phyloP scores from a whole-genome alignment of 2,329 filamentous ascomycete species.

The Cordyceps militaris region DNA sequence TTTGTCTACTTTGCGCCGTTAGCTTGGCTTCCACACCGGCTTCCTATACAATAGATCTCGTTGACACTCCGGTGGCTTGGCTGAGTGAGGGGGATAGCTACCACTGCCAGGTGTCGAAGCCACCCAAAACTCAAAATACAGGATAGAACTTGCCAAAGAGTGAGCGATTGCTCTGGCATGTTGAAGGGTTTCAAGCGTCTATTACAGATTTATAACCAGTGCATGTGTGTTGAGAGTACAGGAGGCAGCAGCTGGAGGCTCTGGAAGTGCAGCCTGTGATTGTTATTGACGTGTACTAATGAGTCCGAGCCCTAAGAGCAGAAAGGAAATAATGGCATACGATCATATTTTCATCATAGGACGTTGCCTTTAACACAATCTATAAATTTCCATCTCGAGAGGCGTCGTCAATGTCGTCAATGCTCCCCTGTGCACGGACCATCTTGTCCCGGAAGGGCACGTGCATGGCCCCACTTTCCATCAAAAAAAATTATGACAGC shows the following conservation, averaged over 20 bases:
- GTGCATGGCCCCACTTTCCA: constrained; percentile 23
- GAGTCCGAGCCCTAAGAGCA: no score
- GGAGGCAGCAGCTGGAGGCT: no score
- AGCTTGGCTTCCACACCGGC: neutral
- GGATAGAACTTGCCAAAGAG: neutral
- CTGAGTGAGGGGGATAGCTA: neutral
- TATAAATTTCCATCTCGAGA: no score
- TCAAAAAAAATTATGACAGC: constrained; percentile 15
- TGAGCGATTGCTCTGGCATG: neutral
- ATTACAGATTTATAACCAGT: neutral
- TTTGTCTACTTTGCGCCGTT: neutral
- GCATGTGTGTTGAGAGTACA: no score
- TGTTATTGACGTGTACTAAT: no score
- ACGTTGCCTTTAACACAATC: no score
- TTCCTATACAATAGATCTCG: constrained; percentile 7
- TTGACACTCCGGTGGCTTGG: neutral
- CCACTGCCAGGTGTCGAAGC: neutral
- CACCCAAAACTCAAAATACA: neutral
- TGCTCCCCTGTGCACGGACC: constrained; percentile 4
- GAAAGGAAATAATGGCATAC: no score
- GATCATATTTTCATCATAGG: no score
- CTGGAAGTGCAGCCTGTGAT: no score
- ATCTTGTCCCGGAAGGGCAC: constrained; percentile 20
- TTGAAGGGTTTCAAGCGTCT: no score
- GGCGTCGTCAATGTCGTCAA: neutral